Evolutionary conservation across 2,329 filamentous ascomycete species (phyloP), one percentile per base, ranked within the genome.

Genomic region (Dactylonectria estremocensis): DNA sequence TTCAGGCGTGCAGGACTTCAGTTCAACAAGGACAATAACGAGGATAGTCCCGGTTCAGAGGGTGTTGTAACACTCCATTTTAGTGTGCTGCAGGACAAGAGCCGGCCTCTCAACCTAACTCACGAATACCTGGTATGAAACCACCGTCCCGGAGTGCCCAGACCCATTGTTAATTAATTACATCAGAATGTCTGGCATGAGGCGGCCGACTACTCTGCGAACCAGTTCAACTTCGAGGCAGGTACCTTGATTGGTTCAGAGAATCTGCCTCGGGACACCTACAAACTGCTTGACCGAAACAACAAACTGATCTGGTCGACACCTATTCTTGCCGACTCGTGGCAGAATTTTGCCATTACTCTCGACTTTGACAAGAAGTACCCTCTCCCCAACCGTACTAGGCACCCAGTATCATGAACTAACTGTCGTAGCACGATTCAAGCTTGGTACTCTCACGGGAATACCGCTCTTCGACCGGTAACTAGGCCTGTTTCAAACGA

Each of bases 301-400:
- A 85, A 84, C 74, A 80, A 81, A 56, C 76, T 84, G 33, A 78
- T 91, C 6, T 90, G 86, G 76, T 82, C 80, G 28, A 83, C 84
- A 0, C 81, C 83, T 2, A 90, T 90, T 61, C 80, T 83, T n/a
- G 75, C 79, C 37, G 82, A 77, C 14, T 80, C 83, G 20, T 90
- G 89, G 83, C 87, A 91, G 76, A 91, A 91, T 81, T 91, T 91
- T 81, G 89, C 84, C 9, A 61, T 90, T 35, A 86, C 83, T 22
- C 80, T 90, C 14, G 85, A 91, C 77, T 91, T 89, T 77, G 80
- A 81, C 56, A 80, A 84, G 61, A 86, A 88, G 87, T 89, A 78
- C 53, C 79, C 37, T 37, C 52, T 9, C 16, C 28, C 2, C 7
- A 10, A 22, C 59, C 14, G 18, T 13, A 20, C 10, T 13, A 28